phyloP scores from a whole-genome alignment of 768 basidiomycete species.

The Leccinellum rugosiceps region DNA sequence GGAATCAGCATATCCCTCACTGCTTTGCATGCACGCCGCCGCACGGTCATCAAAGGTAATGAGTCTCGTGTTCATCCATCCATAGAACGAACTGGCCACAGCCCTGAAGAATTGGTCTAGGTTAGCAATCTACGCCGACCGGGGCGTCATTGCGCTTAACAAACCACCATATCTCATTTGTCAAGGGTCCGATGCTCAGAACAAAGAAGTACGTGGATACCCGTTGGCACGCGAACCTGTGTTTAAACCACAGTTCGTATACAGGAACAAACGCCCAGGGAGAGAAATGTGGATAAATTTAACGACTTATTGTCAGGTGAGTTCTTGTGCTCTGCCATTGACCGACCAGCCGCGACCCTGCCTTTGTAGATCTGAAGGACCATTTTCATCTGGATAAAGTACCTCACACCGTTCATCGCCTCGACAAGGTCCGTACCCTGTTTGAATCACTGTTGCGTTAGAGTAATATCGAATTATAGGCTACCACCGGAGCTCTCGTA shows the following conservation, averaged over 20 bases:
- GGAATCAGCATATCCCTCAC: not conserved
- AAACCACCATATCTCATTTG: conserved; percentile 60
- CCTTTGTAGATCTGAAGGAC: conserved; percentile 26
- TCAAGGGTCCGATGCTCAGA: conserved; percentile 37
- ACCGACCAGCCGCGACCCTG: not conserved
- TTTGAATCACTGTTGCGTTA: not conserved
- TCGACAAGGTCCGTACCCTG: conserved; percentile 52
- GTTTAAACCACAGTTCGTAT: conserved; percentile 1
- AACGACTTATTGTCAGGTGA: conserved; percentile 36
- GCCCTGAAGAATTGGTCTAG: conserved; percentile 31
- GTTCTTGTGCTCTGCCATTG: conserved; percentile 9
- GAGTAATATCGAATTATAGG: conserved; percentile 31
- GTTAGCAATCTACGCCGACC: conserved; percentile 50
- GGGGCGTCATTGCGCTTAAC: conserved; percentile 51
- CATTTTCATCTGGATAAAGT: conserved; percentile 31
- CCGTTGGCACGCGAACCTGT: conserved; percentile 1
- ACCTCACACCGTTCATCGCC: conserved; percentile 58
- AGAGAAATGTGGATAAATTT: conserved; percentile 33
- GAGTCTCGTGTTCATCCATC: not conserved
- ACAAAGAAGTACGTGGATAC: conserved; percentile 17
- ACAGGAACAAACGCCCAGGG: conserved; percentile 18
- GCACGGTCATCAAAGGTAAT: conserved; percentile 23
- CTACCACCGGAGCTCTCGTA: conserved; percentile 61
- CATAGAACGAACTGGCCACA: not conserved
- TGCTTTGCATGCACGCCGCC: conserved; percentile 17